A percentile compares a stretch with the other conserved stretches of the same genome.
phyloP scores from a whole-genome alignment of 169 alveolate genomes.

The Amoebophrya sp. region DNA sequence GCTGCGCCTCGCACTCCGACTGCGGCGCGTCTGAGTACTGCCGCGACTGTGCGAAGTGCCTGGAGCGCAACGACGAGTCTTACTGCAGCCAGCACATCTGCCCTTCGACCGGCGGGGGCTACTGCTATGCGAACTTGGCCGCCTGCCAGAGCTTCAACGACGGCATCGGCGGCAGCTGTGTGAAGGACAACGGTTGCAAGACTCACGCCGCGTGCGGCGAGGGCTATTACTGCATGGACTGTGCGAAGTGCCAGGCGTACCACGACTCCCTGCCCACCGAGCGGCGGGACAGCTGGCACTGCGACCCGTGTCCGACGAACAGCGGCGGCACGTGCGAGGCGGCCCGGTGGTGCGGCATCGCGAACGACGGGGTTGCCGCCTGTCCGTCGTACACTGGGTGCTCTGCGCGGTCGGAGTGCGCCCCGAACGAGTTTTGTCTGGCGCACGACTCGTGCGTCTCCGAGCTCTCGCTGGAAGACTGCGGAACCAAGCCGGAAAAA shows the following conservation, averaged over 20 bases:
- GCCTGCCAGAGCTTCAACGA: background rate
- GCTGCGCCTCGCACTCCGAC: background rate
- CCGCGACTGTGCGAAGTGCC: background rate
- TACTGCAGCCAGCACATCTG: background rate
- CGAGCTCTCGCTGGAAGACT: background rate
- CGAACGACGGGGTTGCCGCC: background rate
- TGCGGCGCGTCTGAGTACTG: background rate
- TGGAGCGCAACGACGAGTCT: background rate
- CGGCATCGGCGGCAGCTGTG: background rate
- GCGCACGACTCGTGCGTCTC: background rate
- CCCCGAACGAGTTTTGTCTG: background rate
- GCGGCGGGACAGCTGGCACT: background rate
- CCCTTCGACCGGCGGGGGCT: background rate
- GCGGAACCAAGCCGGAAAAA: background rate
- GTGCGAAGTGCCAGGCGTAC: background rate
- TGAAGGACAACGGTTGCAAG: background rate
- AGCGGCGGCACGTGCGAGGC: background rate
- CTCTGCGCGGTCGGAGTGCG: background rate
- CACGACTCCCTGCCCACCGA: background rate
- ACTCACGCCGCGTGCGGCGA: background rate
- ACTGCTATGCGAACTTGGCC: background rate
- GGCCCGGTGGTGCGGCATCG: background rate
- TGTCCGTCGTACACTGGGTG: background rate
- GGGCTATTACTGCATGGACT: background rate
- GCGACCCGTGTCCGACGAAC: constrained; percentile 4